These are phyloP conservation scores for Cercospora zeina DNA, from an alignment of 2,329 filamentous ascomycete species.

Conservation along the genomic window DNA sequence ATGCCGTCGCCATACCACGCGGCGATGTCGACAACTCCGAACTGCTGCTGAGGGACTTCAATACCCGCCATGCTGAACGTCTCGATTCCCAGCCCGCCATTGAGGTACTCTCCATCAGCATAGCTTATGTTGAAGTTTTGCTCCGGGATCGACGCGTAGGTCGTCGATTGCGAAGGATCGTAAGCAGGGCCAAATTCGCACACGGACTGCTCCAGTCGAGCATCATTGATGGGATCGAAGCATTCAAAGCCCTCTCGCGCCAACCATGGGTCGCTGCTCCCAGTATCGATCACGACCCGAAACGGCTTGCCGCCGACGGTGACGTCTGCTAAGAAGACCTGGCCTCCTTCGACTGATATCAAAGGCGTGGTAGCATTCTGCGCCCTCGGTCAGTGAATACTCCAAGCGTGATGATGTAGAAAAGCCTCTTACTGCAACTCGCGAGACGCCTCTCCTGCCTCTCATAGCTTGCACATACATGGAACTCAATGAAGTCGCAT, in stretches of 20 bases:
- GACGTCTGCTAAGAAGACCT: slow-evolving; percentile 38
- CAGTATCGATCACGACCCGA: slow-evolving; percentile 49
- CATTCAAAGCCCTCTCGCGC: slow-evolving; percentile 37
- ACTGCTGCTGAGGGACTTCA: slow-evolving; percentile 47
- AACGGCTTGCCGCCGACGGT: slow-evolving; percentile 39
- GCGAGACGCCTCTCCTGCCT: slow-evolving; percentile 26
- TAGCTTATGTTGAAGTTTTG: slow-evolving; percentile 50
- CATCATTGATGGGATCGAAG: slow-evolving; percentile 25
- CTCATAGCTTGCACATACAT: slow-evolving; percentile 34
- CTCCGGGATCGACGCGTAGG: slow-evolving; percentile 43
- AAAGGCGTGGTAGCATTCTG: slow-evolving; percentile 30
- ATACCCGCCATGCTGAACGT: slow-evolving; percentile 51
- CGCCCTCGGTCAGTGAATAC: not conserved
- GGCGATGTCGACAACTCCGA: slow-evolving; percentile 48
- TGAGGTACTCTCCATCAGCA: slow-evolving; percentile 46
- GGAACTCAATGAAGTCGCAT: slow-evolving; percentile 32
- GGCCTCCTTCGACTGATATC: slow-evolving; percentile 31
- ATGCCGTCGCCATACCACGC: slow-evolving; percentile 39
- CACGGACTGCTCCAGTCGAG: slow-evolving; percentile 25
- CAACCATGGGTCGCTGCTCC: slow-evolving; percentile 53
- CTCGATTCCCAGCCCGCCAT: slow-evolving; percentile 45
- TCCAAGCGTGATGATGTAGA: not conserved
- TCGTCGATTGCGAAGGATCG: slow-evolving; percentile 34
- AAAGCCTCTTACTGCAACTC: slow-evolving; percentile 20
- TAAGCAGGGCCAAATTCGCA: slow-evolving; percentile 41